Percentiles rank a stretch among this genome's conserved stretches.
phyloP scores from a whole-genome alignment of 306 rosid species.

The Vigna hirtella region DNA sequence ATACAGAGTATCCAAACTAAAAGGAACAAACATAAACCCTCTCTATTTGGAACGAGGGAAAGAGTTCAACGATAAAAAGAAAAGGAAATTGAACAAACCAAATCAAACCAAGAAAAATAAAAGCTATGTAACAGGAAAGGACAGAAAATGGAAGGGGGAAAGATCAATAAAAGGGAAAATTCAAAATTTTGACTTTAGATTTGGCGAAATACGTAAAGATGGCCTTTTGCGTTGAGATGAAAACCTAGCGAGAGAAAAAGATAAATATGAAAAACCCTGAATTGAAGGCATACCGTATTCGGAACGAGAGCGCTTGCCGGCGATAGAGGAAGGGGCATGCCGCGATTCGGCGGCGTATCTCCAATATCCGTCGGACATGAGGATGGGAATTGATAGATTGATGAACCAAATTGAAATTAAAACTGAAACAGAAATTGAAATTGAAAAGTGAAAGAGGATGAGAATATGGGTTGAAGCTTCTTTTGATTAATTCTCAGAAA shows the following conservation, averaged over 20 bases:
- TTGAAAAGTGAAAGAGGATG: neutral
- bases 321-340: slow-evolving; percentile 59
- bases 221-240: neutral
- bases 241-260: slow-evolving; percentile 16
- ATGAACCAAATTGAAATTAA: neutral
- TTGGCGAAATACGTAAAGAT: neutral
- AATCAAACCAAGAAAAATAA: neutral
- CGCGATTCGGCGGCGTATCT: slow-evolving; percentile 86
- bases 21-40: neutral
- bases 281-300: slow-evolving; percentile 69
- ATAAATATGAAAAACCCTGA: slow-evolving; percentile 37
- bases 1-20: neutral
- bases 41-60: neutral
- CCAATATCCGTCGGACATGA: slow-evolving; percentile 92
- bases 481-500: neutral
- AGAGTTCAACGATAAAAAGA: neutral
- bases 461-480: neutral
- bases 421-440: neutral
- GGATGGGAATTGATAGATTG: neutral
- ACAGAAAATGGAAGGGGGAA: neutral
- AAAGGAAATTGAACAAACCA: neutral
- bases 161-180: neutral
- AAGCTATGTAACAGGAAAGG: neutral
- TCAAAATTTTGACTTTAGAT: neutral
- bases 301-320: slow-evolving; percentile 85